These are phyloP conservation scores for Nematocida ausubeli DNA, from an alignment of 371 early-diverging fungal species.

Conservation along the genomic window DNA sequence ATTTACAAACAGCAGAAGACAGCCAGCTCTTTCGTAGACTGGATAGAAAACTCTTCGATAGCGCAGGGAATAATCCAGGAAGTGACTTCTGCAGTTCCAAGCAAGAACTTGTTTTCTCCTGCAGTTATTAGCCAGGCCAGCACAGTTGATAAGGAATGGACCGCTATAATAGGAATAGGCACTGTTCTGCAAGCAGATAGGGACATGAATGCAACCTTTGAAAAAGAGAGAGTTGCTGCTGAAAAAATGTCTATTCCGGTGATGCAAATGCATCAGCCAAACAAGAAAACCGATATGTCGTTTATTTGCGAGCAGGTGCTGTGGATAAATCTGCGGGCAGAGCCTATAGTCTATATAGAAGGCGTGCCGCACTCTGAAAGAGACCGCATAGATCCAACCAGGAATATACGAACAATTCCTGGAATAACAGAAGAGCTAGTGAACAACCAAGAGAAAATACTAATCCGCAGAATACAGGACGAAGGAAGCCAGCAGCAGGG, in stretches of 20 bases:
- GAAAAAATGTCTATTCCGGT: not conserved
- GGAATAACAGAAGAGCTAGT: slow-evolving; percentile 73
- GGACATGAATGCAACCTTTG: not conserved
- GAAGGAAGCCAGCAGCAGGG: slow-evolving; percentile 66
- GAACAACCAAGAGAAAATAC: slow-evolving; percentile 72
- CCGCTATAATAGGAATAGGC: slow-evolving; percentile 1
- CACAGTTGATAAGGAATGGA: not conserved
- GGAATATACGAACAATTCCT: slow-evolving; percentile 61
- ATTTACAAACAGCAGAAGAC: slow-evolving; percentile 16
- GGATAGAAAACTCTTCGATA: not conserved
- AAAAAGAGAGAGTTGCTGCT: not conserved
- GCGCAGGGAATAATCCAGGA: slow-evolving; percentile 11
- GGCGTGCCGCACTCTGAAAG: slow-evolving; percentile 47
- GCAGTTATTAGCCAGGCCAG: not conserved
- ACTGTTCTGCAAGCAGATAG: slow-evolving; percentile 12
- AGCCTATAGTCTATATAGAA: slow-evolving; percentile 54
- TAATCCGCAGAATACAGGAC: slow-evolving; percentile 70
- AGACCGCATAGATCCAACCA: slow-evolving; percentile 19
- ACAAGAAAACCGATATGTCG: not conserved
- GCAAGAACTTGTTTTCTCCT: not conserved
- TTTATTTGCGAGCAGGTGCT: not conserved
- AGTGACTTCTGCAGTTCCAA: not conserved
- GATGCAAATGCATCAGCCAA: slow-evolving; percentile 18
- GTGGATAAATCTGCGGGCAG: slow-evolving; percentile 44
- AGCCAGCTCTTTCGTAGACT: slow-evolving; percentile 13